Evolutionary conservation across 164 flowering plant species (phyloP).

Genomic region (Macadamia tetraphylla): DNA sequence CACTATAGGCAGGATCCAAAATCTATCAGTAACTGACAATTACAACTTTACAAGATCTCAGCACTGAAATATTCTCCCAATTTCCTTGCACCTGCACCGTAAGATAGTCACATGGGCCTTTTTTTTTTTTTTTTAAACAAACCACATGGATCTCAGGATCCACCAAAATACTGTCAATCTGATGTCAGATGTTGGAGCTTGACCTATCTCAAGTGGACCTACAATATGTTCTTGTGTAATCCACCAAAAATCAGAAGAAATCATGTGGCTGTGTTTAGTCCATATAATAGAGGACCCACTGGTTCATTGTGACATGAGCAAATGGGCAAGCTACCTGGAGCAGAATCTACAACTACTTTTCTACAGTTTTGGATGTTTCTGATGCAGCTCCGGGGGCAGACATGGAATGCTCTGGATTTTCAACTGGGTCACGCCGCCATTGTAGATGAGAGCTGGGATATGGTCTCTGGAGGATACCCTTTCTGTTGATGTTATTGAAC

Average conservation of each 20-base stretch:
- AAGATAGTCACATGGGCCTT: too few relatives aligned
- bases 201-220: too few relatives aligned
- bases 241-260: not conserved
- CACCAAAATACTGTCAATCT: too few relatives aligned
- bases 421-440: conserved; percentile 26
- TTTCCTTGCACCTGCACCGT: too few relatives aligned
- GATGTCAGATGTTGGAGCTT: too few relatives aligned
- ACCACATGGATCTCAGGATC: too few relatives aligned
- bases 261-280: conserved; percentile 1
- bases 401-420: not conserved
- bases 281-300: not conserved
- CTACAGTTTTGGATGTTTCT: not conserved
- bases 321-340: not conserved
- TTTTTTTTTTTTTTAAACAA: too few relatives aligned
- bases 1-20: too few relatives aligned
- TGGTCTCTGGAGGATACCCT: conserved; percentile 12
- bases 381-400: not conserved
- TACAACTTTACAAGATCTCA: too few relatives aligned
- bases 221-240: not conserved
- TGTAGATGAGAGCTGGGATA: conserved; percentile 20
- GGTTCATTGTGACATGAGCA: not conserved
- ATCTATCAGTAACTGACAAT: too few relatives aligned
- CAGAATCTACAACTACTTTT: conserved; percentile 1
- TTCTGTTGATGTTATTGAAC: conserved; percentile 6
- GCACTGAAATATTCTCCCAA: too few relatives aligned